A percentile compares a stretch with the other conserved stretches of the same genome.
Conservation (phyloP, 1,284 basidiomycete species). For the Ustilago curta region DNA sequence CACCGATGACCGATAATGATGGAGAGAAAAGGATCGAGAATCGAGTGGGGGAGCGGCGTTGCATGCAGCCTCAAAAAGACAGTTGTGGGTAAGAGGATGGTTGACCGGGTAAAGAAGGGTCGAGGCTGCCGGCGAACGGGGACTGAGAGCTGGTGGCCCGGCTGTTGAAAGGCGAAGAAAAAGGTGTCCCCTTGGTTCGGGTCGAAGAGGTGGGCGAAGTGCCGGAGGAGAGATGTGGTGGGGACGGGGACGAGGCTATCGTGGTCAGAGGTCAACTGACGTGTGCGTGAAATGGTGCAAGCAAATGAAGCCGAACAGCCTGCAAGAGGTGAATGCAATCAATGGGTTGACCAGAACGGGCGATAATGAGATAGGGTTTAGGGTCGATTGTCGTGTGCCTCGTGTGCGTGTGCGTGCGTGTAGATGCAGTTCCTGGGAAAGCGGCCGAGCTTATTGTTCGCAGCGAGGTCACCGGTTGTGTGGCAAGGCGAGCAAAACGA, state of each 20-base stretch:
- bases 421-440: conserved; percentile 1
- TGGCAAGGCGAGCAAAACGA: too few species aligned
- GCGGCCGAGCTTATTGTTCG: not conserved
- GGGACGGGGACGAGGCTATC: not conserved
- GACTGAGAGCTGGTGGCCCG: not conserved
- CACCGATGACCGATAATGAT: conserved; percentile 3
- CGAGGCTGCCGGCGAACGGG: not conserved
- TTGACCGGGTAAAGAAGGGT: not conserved
- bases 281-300: not conserved
- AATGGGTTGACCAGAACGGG: not conserved
- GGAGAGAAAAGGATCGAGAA: not conserved
- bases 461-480: too few species aligned
- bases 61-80: not conserved
- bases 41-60: conserved; percentile 15
- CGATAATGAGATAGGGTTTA: conserved; percentile 9
- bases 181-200: too few species aligned
- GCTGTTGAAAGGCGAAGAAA: too few species aligned
- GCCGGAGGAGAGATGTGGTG: not conserved
- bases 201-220: too few species aligned
- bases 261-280: not conserved
- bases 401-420: conserved; percentile 1
- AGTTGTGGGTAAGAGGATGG: not conserved
- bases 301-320: too few species aligned
- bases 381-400: not conserved
- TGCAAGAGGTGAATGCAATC: not conserved